Evolutionary conservation across 1,284 basidiomycete species (phyloP).

Genomic region (Xerocomus cyaneibrunnescens): DNA sequence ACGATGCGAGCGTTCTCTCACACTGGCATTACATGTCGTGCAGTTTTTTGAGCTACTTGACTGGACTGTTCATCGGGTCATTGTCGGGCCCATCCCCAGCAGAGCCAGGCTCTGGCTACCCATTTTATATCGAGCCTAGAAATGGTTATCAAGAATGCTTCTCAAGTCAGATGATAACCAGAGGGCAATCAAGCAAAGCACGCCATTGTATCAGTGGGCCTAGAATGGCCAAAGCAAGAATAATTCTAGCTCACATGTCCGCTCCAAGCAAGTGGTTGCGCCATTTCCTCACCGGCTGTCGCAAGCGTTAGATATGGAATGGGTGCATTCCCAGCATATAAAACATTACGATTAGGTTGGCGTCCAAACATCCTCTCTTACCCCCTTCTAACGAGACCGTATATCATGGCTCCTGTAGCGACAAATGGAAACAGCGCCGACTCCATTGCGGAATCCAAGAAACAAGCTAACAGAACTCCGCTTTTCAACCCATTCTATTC

Average conservation of each 20-base stretch:
- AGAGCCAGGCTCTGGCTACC: too few relatives aligned
- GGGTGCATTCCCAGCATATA: slow-evolving; percentile 11
- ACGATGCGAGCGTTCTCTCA: slow-evolving; percentile 12
- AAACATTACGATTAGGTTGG: slow-evolving; percentile 9
- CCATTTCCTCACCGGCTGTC: slow-evolving; percentile 18
- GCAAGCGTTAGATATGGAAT: slow-evolving; percentile 9
- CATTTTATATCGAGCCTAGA: not conserved
- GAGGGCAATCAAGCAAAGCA: not conserved
- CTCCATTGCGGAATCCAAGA: slow-evolving; percentile 20
- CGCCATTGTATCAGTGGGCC: not conserved
- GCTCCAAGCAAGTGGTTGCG: slow-evolving; percentile 15
- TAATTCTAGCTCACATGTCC: slow-evolving; percentile 19
- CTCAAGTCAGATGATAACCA: not conserved
- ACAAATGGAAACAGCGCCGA: slow-evolving; percentile 29
- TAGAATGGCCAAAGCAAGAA: slow-evolving; percentile 11
- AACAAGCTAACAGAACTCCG: slow-evolving; percentile 17
- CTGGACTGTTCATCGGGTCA: not conserved
- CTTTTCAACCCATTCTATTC: slow-evolving; percentile 69
- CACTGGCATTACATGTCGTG: slow-evolving; percentile 17
- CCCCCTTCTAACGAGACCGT: not conserved
- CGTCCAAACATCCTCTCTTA: not conserved
- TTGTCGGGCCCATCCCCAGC: too few relatives aligned
- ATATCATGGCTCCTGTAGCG: slow-evolving; percentile 47
- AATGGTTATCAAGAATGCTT: not conserved
- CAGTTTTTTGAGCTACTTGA: not conserved